Evolutionary conservation across 345 rosid species (phyloP).

Genomic region (Viola odorata): DNA sequence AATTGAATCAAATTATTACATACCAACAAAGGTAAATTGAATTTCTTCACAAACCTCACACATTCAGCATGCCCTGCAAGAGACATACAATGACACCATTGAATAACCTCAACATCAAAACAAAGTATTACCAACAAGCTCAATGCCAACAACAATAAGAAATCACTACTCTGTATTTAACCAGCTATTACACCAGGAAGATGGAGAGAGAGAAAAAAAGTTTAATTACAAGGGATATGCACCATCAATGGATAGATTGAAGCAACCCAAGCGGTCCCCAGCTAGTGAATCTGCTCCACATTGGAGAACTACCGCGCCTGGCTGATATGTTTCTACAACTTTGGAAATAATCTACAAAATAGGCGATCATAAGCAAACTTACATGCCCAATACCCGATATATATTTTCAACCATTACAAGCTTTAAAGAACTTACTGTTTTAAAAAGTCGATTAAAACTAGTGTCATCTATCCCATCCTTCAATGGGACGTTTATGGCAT

Average conservation of each 20-base stretch:
- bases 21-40: conserved; percentile 89
- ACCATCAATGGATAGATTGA: conserved; percentile 99
- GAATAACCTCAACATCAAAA: background rate
- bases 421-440: conserved; percentile 53
- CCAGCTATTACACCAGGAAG: background rate
- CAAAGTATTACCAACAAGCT: background rate
- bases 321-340: conserved; percentile 87
- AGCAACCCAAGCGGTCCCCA: conserved; percentile 94
- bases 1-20: conserved; percentile 12
- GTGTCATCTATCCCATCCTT: conserved; percentile 96
- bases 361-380: conserved; percentile 13
- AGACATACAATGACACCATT: background rate
- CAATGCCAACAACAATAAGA: conserved; percentile 7
- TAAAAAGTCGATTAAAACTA: conserved; percentile 91
- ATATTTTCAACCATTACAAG: background rate
- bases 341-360: conserved; percentile 62
- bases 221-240: conserved; percentile 47
- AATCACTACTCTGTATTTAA: conserved; percentile 5
- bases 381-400: conserved; percentile 11
- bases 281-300: conserved; percentile 99
- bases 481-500: conserved; percentile 93
- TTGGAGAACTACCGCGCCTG: conserved; percentile 93
- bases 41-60: conserved; percentile 89
- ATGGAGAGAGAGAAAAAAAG: conserved; percentile 16
- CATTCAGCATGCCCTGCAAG: conserved; percentile 93